Evolutionary conservation across 2,329 filamentous ascomycete species (phyloP), one percentile per base, ranked within the genome.

Genomic region (Calonectria crousiana): DNA sequence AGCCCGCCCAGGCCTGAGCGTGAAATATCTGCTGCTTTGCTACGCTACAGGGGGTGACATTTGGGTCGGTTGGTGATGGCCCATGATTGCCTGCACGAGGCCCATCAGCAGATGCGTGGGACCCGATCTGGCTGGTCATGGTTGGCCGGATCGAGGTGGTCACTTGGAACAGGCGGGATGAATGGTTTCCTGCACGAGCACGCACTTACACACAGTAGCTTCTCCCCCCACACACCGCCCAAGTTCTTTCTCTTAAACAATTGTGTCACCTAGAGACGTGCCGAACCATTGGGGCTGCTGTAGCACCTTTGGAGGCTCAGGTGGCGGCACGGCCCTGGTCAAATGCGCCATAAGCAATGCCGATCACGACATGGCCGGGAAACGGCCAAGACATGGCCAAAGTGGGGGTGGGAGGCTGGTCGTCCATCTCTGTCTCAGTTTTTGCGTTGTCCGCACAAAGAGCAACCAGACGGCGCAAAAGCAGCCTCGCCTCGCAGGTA

Each of bases 351-450:
- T 81, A 58, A 41, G 30, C 47, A 74, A 53, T 62, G 74, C 72
- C 69, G 69, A 81, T 81, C 77, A 78, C 79, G 79, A 81, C 79
- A 81, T 81, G 65, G 74, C 66, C 36, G 71, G 73, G 72, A 74
- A 74, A 75, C 69, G 58, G 67, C 67, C 47, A 62, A 62, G 56
- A 62, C 56, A 62, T 16, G 56, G 4, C 71, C 72, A 72, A 75
- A 79, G 78, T 79, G 78, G 75, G 64, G 64, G 78, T 75, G 70
- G 64, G 78, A 75, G 70, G 34, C 30, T 28, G 34, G 56, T 38
- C 30, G 56, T 38, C 36, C 5, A 13, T 38, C 36, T 23, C 32
- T 38, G 32, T 38, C 32, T 62, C 44, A 18, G 18, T 44, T 23
- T 5, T n/a, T n/a, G 44, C 44, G 44, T 23, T 23, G 13, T 47